Percentiles rank a stretch among this genome's conserved stretches.
phyloP scores from a whole-genome alignment of 805 yeast genomes.

The Ogataea paradorogensis region DNA sequence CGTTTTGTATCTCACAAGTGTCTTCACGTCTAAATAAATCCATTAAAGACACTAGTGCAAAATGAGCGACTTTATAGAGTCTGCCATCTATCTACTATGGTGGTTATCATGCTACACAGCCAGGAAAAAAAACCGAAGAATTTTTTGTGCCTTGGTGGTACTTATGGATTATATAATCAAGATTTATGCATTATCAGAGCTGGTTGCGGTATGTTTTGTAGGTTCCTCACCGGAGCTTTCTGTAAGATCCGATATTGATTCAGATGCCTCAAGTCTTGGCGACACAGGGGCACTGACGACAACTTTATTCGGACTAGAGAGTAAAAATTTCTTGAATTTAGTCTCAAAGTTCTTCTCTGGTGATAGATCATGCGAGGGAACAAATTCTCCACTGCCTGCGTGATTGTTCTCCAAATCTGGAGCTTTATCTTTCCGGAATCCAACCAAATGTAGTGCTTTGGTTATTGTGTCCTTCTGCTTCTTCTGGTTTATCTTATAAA shows the following conservation, averaged over 20 bases:
- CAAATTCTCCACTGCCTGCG: slow-evolving; percentile 18
- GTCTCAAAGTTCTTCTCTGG: slow-evolving; percentile 23
- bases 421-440: slow-evolving; percentile 20
- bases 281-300: slow-evolving; percentile 14
- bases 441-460: slow-evolving; percentile 27
- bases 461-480: slow-evolving; percentile 13
- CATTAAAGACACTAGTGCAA: neutral
- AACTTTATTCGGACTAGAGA: slow-evolving; percentile 24
- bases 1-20: slow-evolving; percentile 19
- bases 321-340: slow-evolving; percentile 25
- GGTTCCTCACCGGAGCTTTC: neutral
- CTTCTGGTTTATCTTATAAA: slow-evolving; percentile 66
- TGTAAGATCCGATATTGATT: no score
- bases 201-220: neutral
- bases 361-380: slow-evolving; percentile 17
- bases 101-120: slow-evolving; percentile 11
- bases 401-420: slow-evolving; percentile 24
- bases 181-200: neutral
- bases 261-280: no score
- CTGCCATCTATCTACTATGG: slow-evolving; percentile 5
- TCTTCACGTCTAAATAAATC: slow-evolving; percentile 14
- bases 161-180: neutral
- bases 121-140: neutral
- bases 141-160: slow-evolving; percentile 8
- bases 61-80: neutral